Evolutionary conservation across 805 yeast species (phyloP).

Genomic region (Spathaspora girioi): DNA sequence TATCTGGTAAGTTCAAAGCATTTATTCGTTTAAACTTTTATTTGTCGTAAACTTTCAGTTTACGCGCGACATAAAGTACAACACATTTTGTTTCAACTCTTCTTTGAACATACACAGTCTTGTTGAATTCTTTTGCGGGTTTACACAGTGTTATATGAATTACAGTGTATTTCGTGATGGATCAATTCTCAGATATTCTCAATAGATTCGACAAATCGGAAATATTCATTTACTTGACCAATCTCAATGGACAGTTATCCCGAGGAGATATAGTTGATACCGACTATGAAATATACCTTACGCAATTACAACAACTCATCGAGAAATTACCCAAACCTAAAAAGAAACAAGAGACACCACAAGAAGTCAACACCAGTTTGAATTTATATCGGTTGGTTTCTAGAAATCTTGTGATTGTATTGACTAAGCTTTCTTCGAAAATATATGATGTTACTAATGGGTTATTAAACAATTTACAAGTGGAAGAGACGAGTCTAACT

Average conservation of each 20-base stretch:
- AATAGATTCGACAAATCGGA: slow-evolving; percentile 15
- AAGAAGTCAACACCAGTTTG: slow-evolving; percentile 3
- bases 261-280: slow-evolving; percentile 4
- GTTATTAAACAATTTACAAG: slow-evolving; percentile 23
- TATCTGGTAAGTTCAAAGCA: too few relatives aligned
- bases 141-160: too few relatives aligned
- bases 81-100: not conserved
- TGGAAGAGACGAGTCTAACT: slow-evolving; percentile 12
- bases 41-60: too few relatives aligned
- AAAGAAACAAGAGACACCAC: slow-evolving; percentile 5
- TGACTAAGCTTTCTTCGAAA: slow-evolving; percentile 29
- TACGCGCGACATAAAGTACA: not conserved
- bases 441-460: slow-evolving; percentile 36
- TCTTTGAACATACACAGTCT: not conserved
- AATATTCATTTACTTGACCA: slow-evolving; percentile 17
- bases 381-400: slow-evolving; percentile 28
- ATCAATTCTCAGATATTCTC: slow-evolving; percentile 7
- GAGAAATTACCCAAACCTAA: slow-evolving; percentile 11
- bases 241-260: slow-evolving; percentile 16
- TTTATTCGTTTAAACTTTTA: too few relatives aligned
- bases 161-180: slow-evolving; percentile 3
- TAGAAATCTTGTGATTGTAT: slow-evolving; percentile 20
- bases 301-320: slow-evolving; percentile 23
- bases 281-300: slow-evolving; percentile 14
- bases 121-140: too few relatives aligned